phyloP scores from a whole-genome alignment of 208 protist genomes.

The Leishmania martiniquensis region DNA sequence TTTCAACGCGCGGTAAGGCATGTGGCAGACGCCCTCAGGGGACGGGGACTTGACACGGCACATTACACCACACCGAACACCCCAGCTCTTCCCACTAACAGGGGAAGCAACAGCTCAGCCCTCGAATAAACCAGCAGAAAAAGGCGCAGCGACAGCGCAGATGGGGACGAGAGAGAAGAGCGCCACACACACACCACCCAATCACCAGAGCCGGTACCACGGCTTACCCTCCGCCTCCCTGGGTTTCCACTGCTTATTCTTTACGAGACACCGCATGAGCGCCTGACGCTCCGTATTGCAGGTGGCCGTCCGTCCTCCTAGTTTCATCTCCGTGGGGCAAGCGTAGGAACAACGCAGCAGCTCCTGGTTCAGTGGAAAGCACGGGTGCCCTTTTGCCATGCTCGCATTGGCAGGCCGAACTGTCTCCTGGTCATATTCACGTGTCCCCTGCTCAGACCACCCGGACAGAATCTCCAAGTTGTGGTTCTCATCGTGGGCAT shows the following conservation, averaged over 20 bases:
- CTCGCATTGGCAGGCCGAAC: conserved; percentile 51
- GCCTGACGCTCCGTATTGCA: conserved; percentile 67
- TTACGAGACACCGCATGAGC: conserved; percentile 74
- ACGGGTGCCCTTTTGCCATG: conserved; percentile 58
- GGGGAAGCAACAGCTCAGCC: not conserved
- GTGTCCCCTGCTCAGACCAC: conserved; percentile 70
- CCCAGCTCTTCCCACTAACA: not conserved
- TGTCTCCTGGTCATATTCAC: conserved; percentile 72
- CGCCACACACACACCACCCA: not conserved
- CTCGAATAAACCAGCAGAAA: not conserved
- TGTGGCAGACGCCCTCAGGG: not conserved
- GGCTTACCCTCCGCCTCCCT: conserved; percentile 3
- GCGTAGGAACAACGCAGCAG: conserved; percentile 58
- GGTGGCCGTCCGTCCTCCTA: conserved; percentile 63
- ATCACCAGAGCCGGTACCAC: conserved; percentile 63
- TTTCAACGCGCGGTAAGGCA: not conserved
- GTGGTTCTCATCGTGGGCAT: conserved; percentile 49
- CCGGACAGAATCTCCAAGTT: conserved; percentile 74
- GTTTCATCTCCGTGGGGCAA: conserved; percentile 75
- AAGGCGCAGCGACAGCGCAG: not conserved
- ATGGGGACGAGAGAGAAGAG: not conserved
- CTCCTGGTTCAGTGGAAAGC: conserved; percentile 46
- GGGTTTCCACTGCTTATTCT: conserved; percentile 67
- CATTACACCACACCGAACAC: not conserved
- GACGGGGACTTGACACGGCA: not conserved